phyloP scores from a whole-genome alignment of 192 early-diverging fungal genomes.

The Backusella tarrabulga region DNA sequence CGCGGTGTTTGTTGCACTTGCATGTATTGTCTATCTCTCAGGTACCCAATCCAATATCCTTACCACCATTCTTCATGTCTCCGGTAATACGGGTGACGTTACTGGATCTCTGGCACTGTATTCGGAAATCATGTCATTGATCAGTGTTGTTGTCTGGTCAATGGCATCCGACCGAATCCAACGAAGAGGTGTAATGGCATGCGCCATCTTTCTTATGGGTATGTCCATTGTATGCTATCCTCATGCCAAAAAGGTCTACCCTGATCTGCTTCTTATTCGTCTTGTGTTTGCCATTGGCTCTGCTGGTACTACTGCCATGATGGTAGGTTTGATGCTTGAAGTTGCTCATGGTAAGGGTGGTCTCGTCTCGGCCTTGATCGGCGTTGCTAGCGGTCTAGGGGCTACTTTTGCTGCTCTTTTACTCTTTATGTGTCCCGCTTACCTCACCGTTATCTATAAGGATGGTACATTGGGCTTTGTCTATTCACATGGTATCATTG shows the following conservation, averaged over 20 bases:
- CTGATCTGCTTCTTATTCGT: conserved; percentile 55
- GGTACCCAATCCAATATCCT: conserved; percentile 43
- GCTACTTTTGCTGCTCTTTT: conserved; percentile 53
- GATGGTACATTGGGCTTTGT: conserved; percentile 29
- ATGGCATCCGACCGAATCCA: conserved; percentile 58
- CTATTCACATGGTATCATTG: conserved; percentile 32
- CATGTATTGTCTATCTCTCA: conserved; percentile 40
- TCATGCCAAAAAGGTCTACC: conserved; percentile 53
- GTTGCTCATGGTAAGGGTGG: conserved; percentile 48
- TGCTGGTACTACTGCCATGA: conserved; percentile 61
- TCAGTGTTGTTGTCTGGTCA: conserved; percentile 48
- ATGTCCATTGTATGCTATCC: conserved; percentile 51
- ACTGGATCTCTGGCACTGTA: conserved; percentile 63
- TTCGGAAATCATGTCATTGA: conserved; percentile 59
- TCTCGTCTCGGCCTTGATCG: conserved; percentile 55
- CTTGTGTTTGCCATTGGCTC: conserved; percentile 70
- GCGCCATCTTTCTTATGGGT: conserved; percentile 52
- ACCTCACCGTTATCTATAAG: conserved; percentile 9
- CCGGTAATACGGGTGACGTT: conserved; percentile 28
- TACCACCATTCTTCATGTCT: conserved; percentile 26
- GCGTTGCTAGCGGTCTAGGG: conserved; percentile 59
- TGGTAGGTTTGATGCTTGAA: conserved; percentile 58
- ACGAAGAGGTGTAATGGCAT: conserved; percentile 50
- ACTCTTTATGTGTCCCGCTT: conserved; percentile 38
- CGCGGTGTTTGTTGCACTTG: conserved; percentile 29